Percentiles rank a stretch among this genome's conserved stretches.
Evolutionary conservation across 805 yeast species (phyloP).

Genomic region (Pichia deserticola): DNA sequence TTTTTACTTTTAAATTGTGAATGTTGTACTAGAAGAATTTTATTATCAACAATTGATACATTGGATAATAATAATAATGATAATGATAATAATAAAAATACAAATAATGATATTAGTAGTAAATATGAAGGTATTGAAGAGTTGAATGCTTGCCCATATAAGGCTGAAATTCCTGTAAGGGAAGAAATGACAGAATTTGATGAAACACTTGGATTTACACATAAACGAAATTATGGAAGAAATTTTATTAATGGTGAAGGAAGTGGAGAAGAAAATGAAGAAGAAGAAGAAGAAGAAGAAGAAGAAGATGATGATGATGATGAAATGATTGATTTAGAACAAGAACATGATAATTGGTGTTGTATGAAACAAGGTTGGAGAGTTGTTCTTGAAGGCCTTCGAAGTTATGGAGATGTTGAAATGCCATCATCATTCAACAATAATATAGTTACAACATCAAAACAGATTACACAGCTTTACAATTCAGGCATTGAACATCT

Average conservation of each 20-base stretch:
- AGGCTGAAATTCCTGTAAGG: slow-evolving; percentile 17
- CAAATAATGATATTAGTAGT: not conserved
- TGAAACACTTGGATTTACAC: slow-evolving; percentile 2
- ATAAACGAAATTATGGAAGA: not conserved
- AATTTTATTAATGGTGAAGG: too few species aligned
- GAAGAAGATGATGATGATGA: slow-evolving; percentile 13
- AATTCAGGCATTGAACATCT: not conserved
- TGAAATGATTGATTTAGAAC: slow-evolving; percentile 23
- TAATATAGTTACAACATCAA: not conserved
- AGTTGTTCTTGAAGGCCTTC: slow-evolving; percentile 5
- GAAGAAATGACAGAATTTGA: slow-evolving; percentile 12
- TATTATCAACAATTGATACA: slow-evolving; percentile 11
- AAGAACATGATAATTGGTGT: slow-evolving; percentile 35
- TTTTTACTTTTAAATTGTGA: slow-evolving; percentile 26
- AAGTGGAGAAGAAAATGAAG: too few species aligned
- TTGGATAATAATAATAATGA: not conserved
- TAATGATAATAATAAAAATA: not conserved
- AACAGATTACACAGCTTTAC: not conserved
- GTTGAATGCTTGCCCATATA: slow-evolving; percentile 23
- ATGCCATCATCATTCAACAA: not conserved
- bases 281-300: slow-evolving; percentile 3
- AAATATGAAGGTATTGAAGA: slow-evolving; percentile 7
- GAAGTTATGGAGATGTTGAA: not conserved
- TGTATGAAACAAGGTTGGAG: slow-evolving; percentile 18
- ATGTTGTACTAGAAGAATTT: slow-evolving; percentile 31